Conservation (phyloP, 2,329 filamentous ascomycete genomes). For the Scedosporium minutisporum region DNA sequence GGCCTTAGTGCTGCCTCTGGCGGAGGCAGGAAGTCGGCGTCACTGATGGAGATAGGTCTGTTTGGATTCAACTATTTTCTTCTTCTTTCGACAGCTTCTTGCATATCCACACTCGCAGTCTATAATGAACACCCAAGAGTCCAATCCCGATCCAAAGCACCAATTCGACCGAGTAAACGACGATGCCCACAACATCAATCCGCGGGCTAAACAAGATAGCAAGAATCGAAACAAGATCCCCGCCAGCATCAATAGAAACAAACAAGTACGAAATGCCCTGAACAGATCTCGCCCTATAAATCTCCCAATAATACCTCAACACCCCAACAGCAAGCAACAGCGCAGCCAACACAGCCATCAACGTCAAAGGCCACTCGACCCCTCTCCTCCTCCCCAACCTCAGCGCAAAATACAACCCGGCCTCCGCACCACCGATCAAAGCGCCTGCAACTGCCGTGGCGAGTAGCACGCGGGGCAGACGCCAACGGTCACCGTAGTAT, state of each 20-base stretch:
- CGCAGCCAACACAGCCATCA: slow-evolving; percentile 1
- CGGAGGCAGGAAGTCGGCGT: too few relatives aligned
- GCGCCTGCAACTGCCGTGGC: neutral
- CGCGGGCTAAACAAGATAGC: neutral
- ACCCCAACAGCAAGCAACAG: slow-evolving; percentile 1
- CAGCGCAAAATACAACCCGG: slow-evolving; percentile 4
- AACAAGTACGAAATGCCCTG: slow-evolving; percentile 5
- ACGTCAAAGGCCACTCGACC: slow-evolving; percentile 1
- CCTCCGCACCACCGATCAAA: neutral
- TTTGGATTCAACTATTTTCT: neutral
- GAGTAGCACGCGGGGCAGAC: neutral
- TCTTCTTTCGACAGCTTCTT: neutral
- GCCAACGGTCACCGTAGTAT: slow-evolving; percentile 15
- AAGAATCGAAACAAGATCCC: slow-evolving; percentile 3
- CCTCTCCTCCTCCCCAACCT: neutral
- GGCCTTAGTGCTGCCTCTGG: too few relatives aligned
- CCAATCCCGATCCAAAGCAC: slow-evolving; percentile 4
- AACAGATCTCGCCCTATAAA: slow-evolving; percentile 4
- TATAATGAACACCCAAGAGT: slow-evolving; percentile 1
- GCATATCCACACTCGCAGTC: neutral
- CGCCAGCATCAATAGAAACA: slow-evolving; percentile 1
- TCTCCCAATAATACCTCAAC: slow-evolving; percentile 3
- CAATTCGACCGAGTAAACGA: slow-evolving; percentile 1
- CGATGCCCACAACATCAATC: slow-evolving; percentile 1
- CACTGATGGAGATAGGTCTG: too few relatives aligned